A percentile compares a stretch with the other conserved stretches of the same genome.
These are phyloP conservation scores for Trametes maxima DNA, from an alignment of 768 basidiomycete genomes.

Conservation along the genomic window DNA sequence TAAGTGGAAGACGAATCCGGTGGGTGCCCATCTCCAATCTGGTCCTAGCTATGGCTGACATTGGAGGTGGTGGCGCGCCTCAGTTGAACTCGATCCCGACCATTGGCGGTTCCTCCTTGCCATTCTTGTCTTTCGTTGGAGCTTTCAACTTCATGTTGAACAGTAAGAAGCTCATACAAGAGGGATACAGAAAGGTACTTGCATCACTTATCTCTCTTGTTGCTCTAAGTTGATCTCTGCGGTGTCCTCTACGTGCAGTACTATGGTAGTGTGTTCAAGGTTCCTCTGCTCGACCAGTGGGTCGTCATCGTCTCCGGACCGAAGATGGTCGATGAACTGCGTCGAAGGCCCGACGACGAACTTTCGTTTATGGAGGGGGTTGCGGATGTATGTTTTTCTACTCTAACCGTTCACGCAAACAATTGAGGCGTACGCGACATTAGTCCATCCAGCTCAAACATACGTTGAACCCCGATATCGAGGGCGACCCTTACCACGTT, in stretches of 20 bases:
- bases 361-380: slow-evolving; percentile 45
- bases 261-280: slow-evolving; percentile 42
- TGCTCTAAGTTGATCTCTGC: background rate
- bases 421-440: slow-evolving; percentile 14
- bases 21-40: background rate
- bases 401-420: background rate
- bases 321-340: slow-evolving; percentile 51
- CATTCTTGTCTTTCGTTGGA: slow-evolving; percentile 37
- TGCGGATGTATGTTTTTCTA: slow-evolving; percentile 37
- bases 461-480: slow-evolving; percentile 34
- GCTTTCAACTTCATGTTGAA: slow-evolving; percentile 35
- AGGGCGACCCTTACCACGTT: slow-evolving; percentile 27
- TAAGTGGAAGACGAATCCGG: slow-evolving; percentile 7
- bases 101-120: slow-evolving; percentile 37
- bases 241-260: background rate
- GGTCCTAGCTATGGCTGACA: too few relatives aligned
- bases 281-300: slow-evolving; percentile 49
- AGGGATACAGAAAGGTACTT: slow-evolving; percentile 40
- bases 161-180: slow-evolving; percentile 37
- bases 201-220: too few relatives aligned
- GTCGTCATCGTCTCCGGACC: slow-evolving; percentile 45
- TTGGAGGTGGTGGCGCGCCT: too few relatives aligned
- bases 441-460: slow-evolving; percentile 35
- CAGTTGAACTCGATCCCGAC: slow-evolving; percentile 36
- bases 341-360: slow-evolving; percentile 49